Evolutionary conservation across 371 early-diverging fungal species (phyloP), one percentile per base, ranked within the genome.

Genomic region (Mucor saturninus): DNA sequence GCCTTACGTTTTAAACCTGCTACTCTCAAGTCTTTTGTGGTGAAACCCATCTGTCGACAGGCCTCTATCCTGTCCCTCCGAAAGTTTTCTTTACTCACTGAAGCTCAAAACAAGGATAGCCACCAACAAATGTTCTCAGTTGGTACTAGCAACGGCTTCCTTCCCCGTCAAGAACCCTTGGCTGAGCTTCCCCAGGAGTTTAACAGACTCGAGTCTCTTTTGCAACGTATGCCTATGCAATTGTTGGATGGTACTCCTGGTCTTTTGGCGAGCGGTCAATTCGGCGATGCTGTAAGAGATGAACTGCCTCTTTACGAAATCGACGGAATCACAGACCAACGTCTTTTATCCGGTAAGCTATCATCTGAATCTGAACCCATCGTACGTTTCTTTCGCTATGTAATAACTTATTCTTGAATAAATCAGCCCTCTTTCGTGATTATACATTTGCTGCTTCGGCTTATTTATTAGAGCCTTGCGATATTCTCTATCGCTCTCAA

Each of bases 391-490:
- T 50, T 50, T 50, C 31, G 31, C 9, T 11, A 26, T 9, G 50
- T 50, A 9, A 13, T 30, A 9, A 50, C 50, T 11, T 50, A 50
- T 21, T 30, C 50, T 13, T 50, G 30, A 50, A 30, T 13, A 50
- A 50, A 50, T 30, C 60, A 73, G 94, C 94, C 4, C 77, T 95
- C 30, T 94, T 89, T 83, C 82, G 95, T 52, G 95, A 95, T 77
- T 93, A 92, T 66, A 90, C 94, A 4, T 93, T 93, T 67, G 81
- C 91, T 51, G 92, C 95, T 3, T 91, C 91, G 13, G 92, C 95
- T 15, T 95, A 94, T 64, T 75, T 95, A n/a, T 80, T 95, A 42
- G 95, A 95, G 69, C 94, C 94, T 13, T 94, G 95, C 63, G 93
- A 95, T 68, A 80, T 94, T 54, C 76, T 85, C 61, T 87, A 79